Evolutionary conservation across 2,329 filamentous ascomycete species (phyloP), one percentile per base, ranked within the genome.

Genomic region (Coniochaeta ligniaria): DNA sequence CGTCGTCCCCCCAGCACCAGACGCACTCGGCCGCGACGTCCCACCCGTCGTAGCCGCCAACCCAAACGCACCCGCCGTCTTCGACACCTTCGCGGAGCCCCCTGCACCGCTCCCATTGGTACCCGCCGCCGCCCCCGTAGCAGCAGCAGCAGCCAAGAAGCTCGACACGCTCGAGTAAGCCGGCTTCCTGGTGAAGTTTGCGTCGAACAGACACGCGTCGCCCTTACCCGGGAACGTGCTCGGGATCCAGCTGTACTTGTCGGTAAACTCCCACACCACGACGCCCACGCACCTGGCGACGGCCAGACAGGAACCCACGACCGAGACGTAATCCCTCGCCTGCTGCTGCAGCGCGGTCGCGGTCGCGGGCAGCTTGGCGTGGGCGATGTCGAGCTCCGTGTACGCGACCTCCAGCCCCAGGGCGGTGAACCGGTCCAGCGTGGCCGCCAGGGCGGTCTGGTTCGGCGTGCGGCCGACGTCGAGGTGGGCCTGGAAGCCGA

Each of bases 401-500:
- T 81, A 71, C 2, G 78, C 78, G 1, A 81, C 76, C 35, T 84
- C 81, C 1, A 83, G 67, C 0, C 74, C 75, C 1, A 79, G 68
- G 1, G 67, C 67, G 3, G 71, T 71, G 69, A 80, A 83, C 1
- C 71, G 65, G 31, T 70, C 61, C 57, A 81, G 74, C 26, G 75
- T 73, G 1, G 71, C 65, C 7, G 71, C 68, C 43, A 78, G 71
- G 2, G 71, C 68, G 8, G 71, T 68, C 58, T 73, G 70, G 38
- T 66, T 68, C 0, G 79, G 77, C 0, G 78, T 76, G 5, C 67
- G 63, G 55, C 78, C 79, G 2, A 77, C 75, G 33, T 75, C 76
- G 63, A 83, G 77, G 70, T 84, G 81, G 0, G 72, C 73, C 64
- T 84, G 80, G 52, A 83, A 69, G 4, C 81, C 81, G 2, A 83